Percentiles rank a stretch among this genome's conserved stretches.
These are phyloP conservation scores for Ophiosphaerella narmari DNA, from an alignment of 2,329 filamentous ascomycete genomes.

Conservation along the genomic window DNA sequence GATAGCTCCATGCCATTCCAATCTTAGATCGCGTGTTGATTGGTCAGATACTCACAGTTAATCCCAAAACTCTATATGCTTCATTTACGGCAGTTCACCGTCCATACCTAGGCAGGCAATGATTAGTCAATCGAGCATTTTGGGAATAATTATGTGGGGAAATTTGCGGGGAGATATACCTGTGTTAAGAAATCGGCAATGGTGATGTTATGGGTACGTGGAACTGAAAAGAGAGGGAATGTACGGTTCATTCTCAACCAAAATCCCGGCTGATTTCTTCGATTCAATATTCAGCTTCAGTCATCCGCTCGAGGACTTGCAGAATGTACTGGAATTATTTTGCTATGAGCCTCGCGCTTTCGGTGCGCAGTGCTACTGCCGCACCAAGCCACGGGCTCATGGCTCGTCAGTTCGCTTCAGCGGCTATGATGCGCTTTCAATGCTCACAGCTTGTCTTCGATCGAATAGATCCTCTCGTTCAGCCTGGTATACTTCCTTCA, in stretches of 20 bases:
- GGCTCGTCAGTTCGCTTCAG: conserved; percentile 28
- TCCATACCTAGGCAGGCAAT: background rate
- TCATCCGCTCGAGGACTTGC: background rate
- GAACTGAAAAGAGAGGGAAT: background rate
- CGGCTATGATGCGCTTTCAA: conserved; percentile 33
- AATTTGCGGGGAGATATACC: background rate
- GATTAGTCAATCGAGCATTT: background rate
- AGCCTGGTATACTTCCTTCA: conserved; percentile 22
- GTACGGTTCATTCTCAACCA: background rate
- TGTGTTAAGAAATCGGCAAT: background rate
- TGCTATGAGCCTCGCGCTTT: conserved; percentile 19
- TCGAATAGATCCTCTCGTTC: conserved; percentile 28
- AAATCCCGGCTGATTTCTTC: background rate
- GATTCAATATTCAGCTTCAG: background rate
- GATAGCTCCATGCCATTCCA: background rate
- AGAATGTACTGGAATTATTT: conserved; percentile 28
- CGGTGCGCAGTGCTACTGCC: conserved; percentile 21
- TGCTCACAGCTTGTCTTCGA: conserved; percentile 27
- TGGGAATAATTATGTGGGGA: background rate
- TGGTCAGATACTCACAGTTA: background rate
- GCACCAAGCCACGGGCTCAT: conserved; percentile 19
- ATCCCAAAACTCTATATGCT: background rate
- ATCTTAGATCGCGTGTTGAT: background rate
- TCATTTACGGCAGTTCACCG: background rate
- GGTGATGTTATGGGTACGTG: background rate